phyloP scores from a whole-genome alignment of 164 flowering plant species.

The Annona cherimola region DNA sequence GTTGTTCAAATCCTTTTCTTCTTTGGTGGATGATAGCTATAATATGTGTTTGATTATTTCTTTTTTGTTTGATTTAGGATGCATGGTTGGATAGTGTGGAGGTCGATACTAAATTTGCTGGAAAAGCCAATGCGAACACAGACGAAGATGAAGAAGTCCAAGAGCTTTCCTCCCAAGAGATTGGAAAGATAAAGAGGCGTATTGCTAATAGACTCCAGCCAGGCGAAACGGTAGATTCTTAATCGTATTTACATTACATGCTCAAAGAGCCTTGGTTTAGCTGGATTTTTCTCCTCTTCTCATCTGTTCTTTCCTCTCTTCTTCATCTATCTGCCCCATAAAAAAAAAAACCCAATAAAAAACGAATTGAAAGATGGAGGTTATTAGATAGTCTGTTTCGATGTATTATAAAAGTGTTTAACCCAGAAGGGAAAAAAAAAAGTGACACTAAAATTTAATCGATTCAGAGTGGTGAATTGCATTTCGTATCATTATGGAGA shows the following conservation, averaged over 20 bases:
- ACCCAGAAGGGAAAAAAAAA: too few relatives aligned
- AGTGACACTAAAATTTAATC: too few relatives aligned
- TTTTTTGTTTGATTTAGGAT: constrained; percentile 46
- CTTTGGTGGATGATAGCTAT: background rate
- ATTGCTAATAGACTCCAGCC: constrained; percentile 79
- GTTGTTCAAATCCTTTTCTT: background rate
- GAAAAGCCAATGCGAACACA: constrained; percentile 11
- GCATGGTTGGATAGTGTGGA: constrained; percentile 94
- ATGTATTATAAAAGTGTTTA: too few relatives aligned
- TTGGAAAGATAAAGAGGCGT: constrained; percentile 78
- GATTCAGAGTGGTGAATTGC: too few relatives aligned
- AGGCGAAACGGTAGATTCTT: constrained; percentile 68
- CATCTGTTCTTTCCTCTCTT: too few relatives aligned
- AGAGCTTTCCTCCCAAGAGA: constrained; percentile 63
- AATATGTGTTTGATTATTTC: background rate
- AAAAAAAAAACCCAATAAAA: too few relatives aligned
- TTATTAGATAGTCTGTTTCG: too few relatives aligned
- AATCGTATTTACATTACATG: background rate
- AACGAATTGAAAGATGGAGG: too few relatives aligned
- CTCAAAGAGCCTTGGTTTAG: background rate
- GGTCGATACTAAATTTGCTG: constrained; percentile 38
- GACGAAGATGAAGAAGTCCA: constrained; percentile 32
- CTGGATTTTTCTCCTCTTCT: background rate
- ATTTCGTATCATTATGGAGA: too few relatives aligned
- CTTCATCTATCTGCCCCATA: too few relatives aligned